A percentile compares a stretch with the other conserved stretches of the same genome.
phyloP scores from a whole-genome alignment of 768 basidiomycete species.

The Mycena latifolia region DNA sequence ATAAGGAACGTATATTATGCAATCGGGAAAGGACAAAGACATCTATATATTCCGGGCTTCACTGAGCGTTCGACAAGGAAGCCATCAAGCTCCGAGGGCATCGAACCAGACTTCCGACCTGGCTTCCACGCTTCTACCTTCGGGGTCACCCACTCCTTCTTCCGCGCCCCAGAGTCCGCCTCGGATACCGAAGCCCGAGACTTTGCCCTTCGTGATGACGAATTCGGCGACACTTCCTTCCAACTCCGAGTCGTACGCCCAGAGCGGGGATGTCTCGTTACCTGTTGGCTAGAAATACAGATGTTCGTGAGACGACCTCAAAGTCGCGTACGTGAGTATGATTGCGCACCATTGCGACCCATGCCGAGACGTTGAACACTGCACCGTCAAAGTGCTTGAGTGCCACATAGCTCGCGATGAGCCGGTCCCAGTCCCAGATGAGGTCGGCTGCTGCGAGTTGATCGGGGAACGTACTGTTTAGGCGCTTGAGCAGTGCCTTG shows the following conservation, averaged over 20 bases:
- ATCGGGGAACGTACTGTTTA: neutral
- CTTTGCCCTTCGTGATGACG: no score
- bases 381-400: neutral
- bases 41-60: no score
- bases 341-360: neutral
- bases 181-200: neutral
- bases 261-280: neutral
- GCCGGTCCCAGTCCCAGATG: neutral
- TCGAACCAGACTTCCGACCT: slow-evolving; percentile 1
- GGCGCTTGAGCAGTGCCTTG: neutral
- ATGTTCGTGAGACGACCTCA: neutral
- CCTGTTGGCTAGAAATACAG: slow-evolving; percentile 2
- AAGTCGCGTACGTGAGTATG: no score
- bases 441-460: neutral
- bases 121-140: neutral
- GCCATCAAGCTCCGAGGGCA: neutral
- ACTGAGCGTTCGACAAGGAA: no score
- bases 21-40: no score
- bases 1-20: no score
- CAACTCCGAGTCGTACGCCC: no score
- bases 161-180: slow-evolving; percentile 6
- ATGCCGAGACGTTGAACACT: neutral
- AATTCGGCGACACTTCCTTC: no score
- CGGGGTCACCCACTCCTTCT: neutral
- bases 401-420: neutral